Evolutionary conservation across 306 rosid species (phyloP).

Genomic region (Gillenia trifoliata): DNA sequence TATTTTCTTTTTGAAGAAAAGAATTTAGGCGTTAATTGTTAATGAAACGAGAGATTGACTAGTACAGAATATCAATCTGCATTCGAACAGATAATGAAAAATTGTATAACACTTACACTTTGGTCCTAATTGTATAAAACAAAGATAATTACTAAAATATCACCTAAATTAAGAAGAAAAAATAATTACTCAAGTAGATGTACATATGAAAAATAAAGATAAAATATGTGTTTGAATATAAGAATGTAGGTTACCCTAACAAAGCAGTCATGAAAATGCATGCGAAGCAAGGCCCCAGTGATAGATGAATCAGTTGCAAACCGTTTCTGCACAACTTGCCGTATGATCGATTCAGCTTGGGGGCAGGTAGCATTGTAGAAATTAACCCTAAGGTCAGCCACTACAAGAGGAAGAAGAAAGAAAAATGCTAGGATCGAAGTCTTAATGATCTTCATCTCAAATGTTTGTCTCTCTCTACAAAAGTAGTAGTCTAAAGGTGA

Average conservation of each 20-base stretch:
- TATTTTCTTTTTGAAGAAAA: too few relatives aligned
- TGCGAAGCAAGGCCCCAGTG: constrained; percentile 42
- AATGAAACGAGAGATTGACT: not conserved
- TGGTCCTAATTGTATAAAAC: too few relatives aligned
- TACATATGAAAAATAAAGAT: not conserved
- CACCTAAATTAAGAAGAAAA: not conserved
- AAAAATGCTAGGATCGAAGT: not conserved
- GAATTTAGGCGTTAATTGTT: not conserved
- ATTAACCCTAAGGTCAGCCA: constrained; percentile 33
- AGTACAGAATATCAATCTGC: not conserved
- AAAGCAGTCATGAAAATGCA: constrained; percentile 44
- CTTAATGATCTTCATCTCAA: constrained; percentile 17
- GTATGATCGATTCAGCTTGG: constrained; percentile 36
- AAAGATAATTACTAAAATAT: too few relatives aligned
- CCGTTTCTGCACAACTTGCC: constrained; percentile 27
- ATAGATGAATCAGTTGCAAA: constrained; percentile 33
- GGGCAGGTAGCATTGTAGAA: constrained; percentile 42
- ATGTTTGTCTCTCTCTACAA: not conserved
- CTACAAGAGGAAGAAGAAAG: constrained; percentile 25
- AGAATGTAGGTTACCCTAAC: too few relatives aligned
- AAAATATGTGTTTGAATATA: not conserved
- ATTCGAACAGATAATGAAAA: not conserved
- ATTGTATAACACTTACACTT: not conserved
- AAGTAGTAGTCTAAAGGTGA: not conserved
- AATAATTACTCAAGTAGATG: not conserved